phyloP scores from a whole-genome alignment of 1,284 basidiomycete species.

The Agaricales sp. region DNA sequence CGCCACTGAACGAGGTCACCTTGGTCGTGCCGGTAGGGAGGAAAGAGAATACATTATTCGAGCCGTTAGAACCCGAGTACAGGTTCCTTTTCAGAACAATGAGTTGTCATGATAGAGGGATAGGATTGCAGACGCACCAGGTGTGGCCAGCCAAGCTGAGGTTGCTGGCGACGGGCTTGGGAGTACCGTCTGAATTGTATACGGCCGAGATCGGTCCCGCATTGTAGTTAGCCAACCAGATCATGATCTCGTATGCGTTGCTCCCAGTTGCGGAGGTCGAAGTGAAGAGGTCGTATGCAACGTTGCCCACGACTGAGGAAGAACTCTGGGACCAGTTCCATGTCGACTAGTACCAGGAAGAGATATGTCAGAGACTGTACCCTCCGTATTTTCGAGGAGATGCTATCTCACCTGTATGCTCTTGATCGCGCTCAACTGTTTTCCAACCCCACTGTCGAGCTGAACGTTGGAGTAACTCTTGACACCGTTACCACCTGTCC shows the following conservation, averaged over 20 bases:
- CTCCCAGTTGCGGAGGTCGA: slow-evolving; percentile 38
- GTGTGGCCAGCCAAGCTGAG: slow-evolving; percentile 37
- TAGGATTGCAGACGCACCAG: slow-evolving; percentile 27
- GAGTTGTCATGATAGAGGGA: neutral
- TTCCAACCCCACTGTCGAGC: slow-evolving; percentile 39
- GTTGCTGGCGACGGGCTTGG: slow-evolving; percentile 32
- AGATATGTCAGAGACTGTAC: slow-evolving; percentile 10
- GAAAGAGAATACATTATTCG: slow-evolving; percentile 57
- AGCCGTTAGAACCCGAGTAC: slow-evolving; percentile 46
- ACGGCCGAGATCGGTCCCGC: slow-evolving; percentile 44
- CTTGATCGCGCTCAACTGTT: slow-evolving; percentile 39
- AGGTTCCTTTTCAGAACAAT: slow-evolving; percentile 31
- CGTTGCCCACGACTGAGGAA: slow-evolving; percentile 32
- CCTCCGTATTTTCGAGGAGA: too few species aligned
- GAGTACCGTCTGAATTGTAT: slow-evolving; percentile 36
- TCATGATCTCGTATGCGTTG: slow-evolving; percentile 51
- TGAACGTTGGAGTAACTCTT: slow-evolving; percentile 56
- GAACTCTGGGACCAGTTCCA: slow-evolving; percentile 33
- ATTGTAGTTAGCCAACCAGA: slow-evolving; percentile 53
- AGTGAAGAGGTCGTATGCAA: slow-evolving; percentile 58
- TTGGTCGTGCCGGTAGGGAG: slow-evolving; percentile 31
- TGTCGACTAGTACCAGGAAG: slow-evolving; percentile 25
- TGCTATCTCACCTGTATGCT: slow-evolving; percentile 38
- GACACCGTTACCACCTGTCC: slow-evolving; percentile 39
- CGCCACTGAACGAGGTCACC: slow-evolving; percentile 41